Evolutionary conservation across 495 filamentous ascomycete genomes (phyloP).

Genomic region (Xylaria curta): DNA sequence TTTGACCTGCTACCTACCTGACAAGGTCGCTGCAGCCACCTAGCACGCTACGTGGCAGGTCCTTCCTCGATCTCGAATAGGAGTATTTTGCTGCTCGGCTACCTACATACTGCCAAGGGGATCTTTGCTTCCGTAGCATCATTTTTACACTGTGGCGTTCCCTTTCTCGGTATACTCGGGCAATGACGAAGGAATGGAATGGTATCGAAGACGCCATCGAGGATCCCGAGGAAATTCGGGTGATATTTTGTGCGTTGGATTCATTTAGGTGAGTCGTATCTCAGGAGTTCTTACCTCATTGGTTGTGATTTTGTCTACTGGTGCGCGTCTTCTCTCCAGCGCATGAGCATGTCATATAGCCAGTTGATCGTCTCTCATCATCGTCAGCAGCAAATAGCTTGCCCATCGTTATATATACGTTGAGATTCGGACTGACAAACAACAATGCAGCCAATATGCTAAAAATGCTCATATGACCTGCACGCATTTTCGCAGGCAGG

Average conservation of each 20-base stretch:
- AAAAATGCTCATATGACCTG: conserved; percentile 81
- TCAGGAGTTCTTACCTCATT: not conserved
- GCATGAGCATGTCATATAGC: not conserved
- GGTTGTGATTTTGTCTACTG: not conserved
- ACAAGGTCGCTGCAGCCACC: not conserved
- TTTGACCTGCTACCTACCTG: not conserved
- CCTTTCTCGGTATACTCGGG: not conserved
- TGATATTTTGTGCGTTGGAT: conserved; percentile 78
- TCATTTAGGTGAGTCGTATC: conserved; percentile 76
- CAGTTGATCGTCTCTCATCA: not conserved
- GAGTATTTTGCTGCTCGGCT: not conserved
- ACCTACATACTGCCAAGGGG: not conserved
- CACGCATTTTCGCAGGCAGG: conserved; percentile 85
- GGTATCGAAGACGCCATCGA: conserved; percentile 67
- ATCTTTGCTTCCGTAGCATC: not conserved
- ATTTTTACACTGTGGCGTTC: not conserved
- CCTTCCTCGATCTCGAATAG: not conserved
- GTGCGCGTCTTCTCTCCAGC: not conserved
- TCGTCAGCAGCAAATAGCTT: not conserved
- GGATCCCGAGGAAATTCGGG: conserved; percentile 76
- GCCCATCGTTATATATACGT: not conserved
- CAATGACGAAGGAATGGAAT: conserved; percentile 53
- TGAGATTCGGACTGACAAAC: not conserved
- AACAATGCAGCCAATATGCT: conserved; percentile 73
- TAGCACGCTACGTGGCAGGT: too few relatives aligned